Percentiles rank a stretch among this genome's conserved stretches.
Conservation (phyloP, 2,329 filamentous ascomycete genomes). For the Botryotinia calthae region DNA sequence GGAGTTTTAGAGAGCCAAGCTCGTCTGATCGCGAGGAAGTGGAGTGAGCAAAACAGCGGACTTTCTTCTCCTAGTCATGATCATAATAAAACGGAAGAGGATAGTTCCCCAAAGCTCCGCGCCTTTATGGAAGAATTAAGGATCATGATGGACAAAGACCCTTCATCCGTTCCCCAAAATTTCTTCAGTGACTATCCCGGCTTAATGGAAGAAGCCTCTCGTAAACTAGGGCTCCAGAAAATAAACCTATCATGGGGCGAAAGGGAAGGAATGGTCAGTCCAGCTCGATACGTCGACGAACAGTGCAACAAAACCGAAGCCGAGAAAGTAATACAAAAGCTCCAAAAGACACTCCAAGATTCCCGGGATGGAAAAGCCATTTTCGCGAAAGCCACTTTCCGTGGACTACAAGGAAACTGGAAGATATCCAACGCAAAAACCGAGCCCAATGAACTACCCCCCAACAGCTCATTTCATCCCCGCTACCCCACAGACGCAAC, state of each 20-base stretch:
- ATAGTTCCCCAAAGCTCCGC: not conserved
- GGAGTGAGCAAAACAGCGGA: not conserved
- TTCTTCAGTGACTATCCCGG: constrained; percentile 11
- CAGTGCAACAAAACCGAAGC: not conserved
- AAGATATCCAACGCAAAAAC: not conserved
- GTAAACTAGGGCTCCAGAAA: not conserved
- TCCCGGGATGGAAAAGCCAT: not conserved
- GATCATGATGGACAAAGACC: not conserved
- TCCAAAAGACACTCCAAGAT: not conserved
- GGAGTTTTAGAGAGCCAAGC: constrained; percentile 18
- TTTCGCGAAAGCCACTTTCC: not conserved
- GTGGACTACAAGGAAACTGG: not conserved
- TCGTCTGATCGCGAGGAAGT: constrained; percentile 11
- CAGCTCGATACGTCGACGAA: not conserved
- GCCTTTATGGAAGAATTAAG: not conserved
- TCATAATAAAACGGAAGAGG: too few relatives aligned
- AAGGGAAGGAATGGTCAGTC: constrained; percentile 8
- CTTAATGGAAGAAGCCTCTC: not conserved
- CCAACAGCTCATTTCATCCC: not conserved
- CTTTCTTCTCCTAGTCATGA: too few relatives aligned
- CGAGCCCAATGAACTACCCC: too few relatives aligned
- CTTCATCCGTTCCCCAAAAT: constrained; percentile 7
- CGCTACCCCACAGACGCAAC: not conserved
- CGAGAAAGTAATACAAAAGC: not conserved
- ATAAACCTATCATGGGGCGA: not conserved